These are phyloP conservation scores for Acer yangbiense DNA, from an alignment of 345 rosid genomes.

Conservation along the genomic window DNA sequence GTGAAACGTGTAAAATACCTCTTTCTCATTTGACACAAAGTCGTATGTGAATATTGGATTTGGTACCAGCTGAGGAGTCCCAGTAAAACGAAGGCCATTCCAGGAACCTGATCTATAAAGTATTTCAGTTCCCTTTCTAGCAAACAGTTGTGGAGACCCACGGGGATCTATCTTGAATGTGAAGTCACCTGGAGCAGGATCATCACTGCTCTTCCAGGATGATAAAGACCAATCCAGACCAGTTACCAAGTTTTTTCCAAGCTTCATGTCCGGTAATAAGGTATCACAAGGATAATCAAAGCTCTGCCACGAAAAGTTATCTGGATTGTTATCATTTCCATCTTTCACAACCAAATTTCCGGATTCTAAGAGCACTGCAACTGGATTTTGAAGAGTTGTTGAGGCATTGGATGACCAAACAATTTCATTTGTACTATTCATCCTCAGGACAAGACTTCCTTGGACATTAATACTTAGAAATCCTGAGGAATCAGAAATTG, in stretches of 20 bases:
- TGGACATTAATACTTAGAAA: constrained; percentile 21
- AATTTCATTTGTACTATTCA: constrained; percentile 7
- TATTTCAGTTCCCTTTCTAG: constrained; percentile 12
- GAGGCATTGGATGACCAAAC: constrained; percentile 43
- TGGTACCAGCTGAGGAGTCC: constrained; percentile 4
- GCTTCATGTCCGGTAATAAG: constrained; percentile 49
- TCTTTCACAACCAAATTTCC: constrained; percentile 53
- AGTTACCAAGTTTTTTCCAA: constrained; percentile 40
- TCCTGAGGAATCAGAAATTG: constrained; percentile 31
- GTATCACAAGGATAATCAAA: constrained; percentile 51
- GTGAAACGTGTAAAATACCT: background rate
- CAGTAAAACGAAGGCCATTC: constrained; percentile 47
- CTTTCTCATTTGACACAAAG: constrained; percentile 9
- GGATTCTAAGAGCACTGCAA: constrained; percentile 25
- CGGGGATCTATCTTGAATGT: constrained; percentile 30
- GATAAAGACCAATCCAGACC: constrained; percentile 34
- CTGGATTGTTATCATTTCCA: constrained; percentile 11
- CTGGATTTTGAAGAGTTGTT: background rate
- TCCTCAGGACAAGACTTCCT: constrained; percentile 25
- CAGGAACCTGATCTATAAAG: constrained; percentile 47
- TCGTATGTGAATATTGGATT: constrained; percentile 15
- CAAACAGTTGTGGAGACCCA: constrained; percentile 46
- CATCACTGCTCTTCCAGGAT: constrained; percentile 40
- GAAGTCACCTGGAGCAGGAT: constrained; percentile 42
- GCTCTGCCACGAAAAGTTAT: constrained; percentile 19